A percentile compares a stretch with the other conserved stretches of the same genome.
These are phyloP conservation scores for Kickxella alabastrina DNA, from an alignment of 192 early-diverging fungal species.

Conservation along the genomic window DNA sequence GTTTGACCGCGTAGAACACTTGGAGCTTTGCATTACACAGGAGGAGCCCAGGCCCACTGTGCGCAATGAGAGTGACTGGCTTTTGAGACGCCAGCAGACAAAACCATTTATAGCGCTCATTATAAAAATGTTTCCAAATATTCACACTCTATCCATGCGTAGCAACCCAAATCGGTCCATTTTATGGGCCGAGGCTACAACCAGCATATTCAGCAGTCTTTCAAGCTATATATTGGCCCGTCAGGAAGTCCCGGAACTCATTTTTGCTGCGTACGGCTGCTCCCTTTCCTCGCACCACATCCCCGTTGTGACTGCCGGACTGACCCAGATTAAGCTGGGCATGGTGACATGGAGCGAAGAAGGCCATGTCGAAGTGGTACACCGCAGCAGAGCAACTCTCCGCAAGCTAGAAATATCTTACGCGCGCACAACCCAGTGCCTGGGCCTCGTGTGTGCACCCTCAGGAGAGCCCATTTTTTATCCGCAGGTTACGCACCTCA, in stretches of 20 bases:
- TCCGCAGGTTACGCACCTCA: conserved; percentile 7
- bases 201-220: not conserved
- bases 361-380: not conserved
- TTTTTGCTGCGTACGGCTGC: not conserved
- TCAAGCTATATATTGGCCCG: not conserved
- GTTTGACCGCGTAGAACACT: no score
- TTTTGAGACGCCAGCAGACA: no score
- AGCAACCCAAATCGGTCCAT: not conserved
- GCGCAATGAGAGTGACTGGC: no score
- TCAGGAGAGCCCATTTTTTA: not conserved
- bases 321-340: not conserved
- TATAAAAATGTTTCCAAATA: not conserved
- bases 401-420: not conserved
- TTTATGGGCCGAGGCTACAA: no score
- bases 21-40: no score
- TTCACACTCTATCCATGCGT: not conserved
- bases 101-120: no score
- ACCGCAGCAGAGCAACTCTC: not conserved
- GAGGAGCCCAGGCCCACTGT: no score
- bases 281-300: not conserved
- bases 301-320: not conserved
- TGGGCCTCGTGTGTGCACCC: not conserved
- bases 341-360: conserved; percentile 2
- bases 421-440: not conserved
- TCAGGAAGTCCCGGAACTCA: not conserved